A percentile compares a stretch with the other conserved stretches of the same genome.
Conservation (phyloP, 2,329 filamentous ascomycete genomes). For the Botrytis aclada region DNA sequence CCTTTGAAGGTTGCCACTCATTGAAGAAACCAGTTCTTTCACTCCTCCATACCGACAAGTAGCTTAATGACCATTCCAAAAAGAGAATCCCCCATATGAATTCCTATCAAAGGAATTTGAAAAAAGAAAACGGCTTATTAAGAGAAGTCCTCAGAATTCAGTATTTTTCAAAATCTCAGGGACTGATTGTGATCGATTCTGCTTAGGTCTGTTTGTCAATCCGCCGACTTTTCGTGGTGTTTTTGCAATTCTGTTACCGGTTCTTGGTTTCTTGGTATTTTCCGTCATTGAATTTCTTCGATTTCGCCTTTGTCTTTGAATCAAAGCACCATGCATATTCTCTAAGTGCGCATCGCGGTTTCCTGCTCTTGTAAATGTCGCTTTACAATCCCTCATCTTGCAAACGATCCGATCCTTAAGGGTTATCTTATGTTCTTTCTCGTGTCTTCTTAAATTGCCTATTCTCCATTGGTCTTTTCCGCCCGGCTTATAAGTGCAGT, state of each 20-base stretch:
- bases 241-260: not conserved
- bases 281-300: not conserved
- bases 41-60: not conserved
- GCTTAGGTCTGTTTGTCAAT: not conserved
- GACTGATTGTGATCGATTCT: not conserved
- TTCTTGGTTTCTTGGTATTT: not conserved
- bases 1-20: not conserved
- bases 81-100: too few species aligned
- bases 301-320: not conserved
- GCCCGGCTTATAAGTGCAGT: constrained; percentile 26
- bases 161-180: not conserved
- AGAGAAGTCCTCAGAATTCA: not conserved
- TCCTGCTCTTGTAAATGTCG: constrained; percentile 30
- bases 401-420: constrained; percentile 24
- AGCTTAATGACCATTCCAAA: too few species aligned
- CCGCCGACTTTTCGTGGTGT: too few species aligned
- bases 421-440: constrained; percentile 26
- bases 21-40: not conserved
- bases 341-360: constrained; percentile 29
- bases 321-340: not conserved
- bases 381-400: constrained; percentile 25
- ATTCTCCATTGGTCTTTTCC: constrained; percentile 33
- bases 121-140: not conserved
- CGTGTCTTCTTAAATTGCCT: constrained; percentile 32
- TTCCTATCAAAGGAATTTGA: not conserved